These are phyloP conservation scores for Nicotiana knightiana DNA, from an alignment of 257 asterid genomes.

Conservation along the genomic window DNA sequence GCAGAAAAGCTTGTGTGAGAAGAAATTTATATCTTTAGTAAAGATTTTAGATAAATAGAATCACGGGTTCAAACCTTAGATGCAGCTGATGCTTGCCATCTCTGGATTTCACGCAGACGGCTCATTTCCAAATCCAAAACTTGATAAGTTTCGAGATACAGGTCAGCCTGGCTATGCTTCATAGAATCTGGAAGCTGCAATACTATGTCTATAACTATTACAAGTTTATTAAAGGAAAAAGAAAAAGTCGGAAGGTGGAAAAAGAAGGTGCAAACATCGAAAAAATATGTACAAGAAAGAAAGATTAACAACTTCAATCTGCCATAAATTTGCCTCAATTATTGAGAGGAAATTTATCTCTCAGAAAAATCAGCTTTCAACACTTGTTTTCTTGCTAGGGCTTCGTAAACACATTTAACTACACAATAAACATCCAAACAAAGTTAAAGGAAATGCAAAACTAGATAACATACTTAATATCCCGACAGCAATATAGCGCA, in stretches of 20 bases:
- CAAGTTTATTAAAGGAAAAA: background rate
- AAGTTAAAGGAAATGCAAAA: background rate
- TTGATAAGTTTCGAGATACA: conserved; percentile 96
- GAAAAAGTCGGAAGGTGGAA: background rate
- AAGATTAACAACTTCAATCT: background rate
- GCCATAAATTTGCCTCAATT: background rate
- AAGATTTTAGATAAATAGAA: conserved; percentile 14
- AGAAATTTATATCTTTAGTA: conserved; percentile 19
- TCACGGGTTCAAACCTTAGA: conserved; percentile 52
- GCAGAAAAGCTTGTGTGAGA: conserved; percentile 11
- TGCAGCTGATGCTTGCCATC: conserved; percentile 97
- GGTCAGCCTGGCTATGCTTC: conserved; percentile 96
- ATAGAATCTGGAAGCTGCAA: conserved; percentile 95
- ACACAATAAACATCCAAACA: background rate
- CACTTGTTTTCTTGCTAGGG: background rate
- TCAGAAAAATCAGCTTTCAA: background rate
- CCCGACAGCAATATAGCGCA: background rate
- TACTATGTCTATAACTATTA: conserved; percentile 1
- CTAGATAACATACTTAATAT: background rate
- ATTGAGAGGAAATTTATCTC: background rate
- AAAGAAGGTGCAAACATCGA: conserved; percentile 5
- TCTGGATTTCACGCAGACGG: conserved; percentile 94
- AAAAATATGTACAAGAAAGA: background rate
- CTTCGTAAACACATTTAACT: background rate
- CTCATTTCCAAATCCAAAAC: conserved; percentile 97